Evolutionary conservation across 257 asterid species (phyloP), one percentile per base, ranked within the genome.

Genomic region (Solanum pimpinellifolium): DNA sequence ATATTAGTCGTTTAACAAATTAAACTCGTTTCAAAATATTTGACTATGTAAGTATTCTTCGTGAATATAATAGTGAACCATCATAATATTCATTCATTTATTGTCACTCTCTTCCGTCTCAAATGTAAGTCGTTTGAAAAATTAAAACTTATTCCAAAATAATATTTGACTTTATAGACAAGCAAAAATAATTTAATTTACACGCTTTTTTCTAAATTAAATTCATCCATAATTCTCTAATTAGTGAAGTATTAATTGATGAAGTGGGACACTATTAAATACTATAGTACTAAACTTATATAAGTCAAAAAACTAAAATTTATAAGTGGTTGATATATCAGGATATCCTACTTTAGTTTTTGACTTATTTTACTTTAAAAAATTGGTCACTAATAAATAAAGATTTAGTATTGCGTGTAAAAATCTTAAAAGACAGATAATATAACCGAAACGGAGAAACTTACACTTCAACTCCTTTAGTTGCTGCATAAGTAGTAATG

Each of bases 401-500:
- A 20, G 6, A 12, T 39, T 20, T 39, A 39, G 20, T 10, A 3
- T 23, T 6, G 5, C 3, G 9, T 9, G 84, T 5, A 44, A 42
- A 15, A 8, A 41, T n/a, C 3, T 23, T 42, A 77, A 77, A 77
- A 15, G 12, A n/a, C 4, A 44, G 1, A 42, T 15, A 44, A 44
- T 14, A 44, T 25, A 8, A 3, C 2, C 60, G 9, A 2, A 49
- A 49, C 16, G 3, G 41, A 83, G 70, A 31, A 20, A 86, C 94
- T 93, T 91, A 96, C 99, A 94, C 12, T 90, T 92, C 83, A 83
- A 93, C 98, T 13, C 94, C 92, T 89, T 91, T 90, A 27, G 94
- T 52, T 90, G 88, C 87, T 44, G 93, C 87, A 21, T 90, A 90
- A 23, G 88, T 31, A 74, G 89, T 86, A 56, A 90, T 92, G 89